Evolutionary conservation across 1,284 basidiomycete genomes (phyloP).

Genomic region (Peniophora sp.): DNA sequence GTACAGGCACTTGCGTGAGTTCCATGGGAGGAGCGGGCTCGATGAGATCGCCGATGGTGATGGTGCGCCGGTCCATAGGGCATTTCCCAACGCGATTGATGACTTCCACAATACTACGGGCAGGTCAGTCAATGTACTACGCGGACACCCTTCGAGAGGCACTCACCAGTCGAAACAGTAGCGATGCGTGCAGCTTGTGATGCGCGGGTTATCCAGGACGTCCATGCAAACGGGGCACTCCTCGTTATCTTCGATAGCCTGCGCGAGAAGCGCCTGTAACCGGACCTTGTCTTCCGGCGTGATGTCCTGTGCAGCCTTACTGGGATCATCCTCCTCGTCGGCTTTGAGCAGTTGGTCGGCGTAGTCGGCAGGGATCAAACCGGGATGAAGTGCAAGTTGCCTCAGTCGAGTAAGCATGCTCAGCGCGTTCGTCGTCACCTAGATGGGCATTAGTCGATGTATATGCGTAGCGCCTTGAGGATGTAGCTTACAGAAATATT

Average conservation of each 20-base stretch:
- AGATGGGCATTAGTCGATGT: constrained; percentile 5
- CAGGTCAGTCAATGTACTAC: background rate
- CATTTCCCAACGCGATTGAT: constrained; percentile 64
- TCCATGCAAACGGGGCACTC: constrained; percentile 80
- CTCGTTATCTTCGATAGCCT: constrained; percentile 74
- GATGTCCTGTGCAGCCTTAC: constrained; percentile 24
- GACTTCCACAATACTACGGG: constrained; percentile 54
- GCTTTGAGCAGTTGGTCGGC: constrained; percentile 53
- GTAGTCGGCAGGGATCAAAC: constrained; percentile 70
- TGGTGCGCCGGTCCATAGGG: constrained; percentile 76
- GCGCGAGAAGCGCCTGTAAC: constrained; percentile 57
- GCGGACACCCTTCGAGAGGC: background rate
- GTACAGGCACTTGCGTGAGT: constrained; percentile 47
- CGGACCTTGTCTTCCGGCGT: constrained; percentile 43
- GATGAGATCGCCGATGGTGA: constrained; percentile 55
- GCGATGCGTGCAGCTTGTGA: constrained; percentile 72
- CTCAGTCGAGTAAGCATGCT: constrained; percentile 84
- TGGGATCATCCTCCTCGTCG: constrained; percentile 24
- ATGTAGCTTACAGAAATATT: constrained; percentile 26
- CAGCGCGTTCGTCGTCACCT: constrained; percentile 67
- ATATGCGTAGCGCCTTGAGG: background rate
- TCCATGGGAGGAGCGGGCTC: constrained; percentile 62
- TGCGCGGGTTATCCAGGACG: constrained; percentile 59
- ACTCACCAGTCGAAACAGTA: constrained; percentile 70
- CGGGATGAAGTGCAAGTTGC: constrained; percentile 78